A percentile compares a stretch with the other conserved stretches of the same genome.
These are phyloP conservation scores for Sphaerostilbella broomeana DNA, from an alignment of 2,329 filamentous ascomycete genomes.

Conservation along the genomic window DNA sequence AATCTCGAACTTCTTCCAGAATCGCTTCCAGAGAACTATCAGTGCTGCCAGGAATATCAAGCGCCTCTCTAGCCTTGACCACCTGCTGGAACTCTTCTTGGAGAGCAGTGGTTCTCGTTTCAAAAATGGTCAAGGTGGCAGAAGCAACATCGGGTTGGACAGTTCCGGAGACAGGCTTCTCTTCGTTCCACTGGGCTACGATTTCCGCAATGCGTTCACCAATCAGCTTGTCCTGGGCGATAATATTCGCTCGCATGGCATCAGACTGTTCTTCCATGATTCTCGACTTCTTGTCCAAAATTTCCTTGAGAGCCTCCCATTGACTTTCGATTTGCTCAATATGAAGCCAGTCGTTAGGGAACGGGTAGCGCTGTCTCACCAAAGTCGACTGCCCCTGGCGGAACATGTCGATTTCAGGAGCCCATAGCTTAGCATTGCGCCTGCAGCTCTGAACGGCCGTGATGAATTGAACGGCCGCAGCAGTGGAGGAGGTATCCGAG, in stretches of 20 bases:
- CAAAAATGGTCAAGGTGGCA: conserved; percentile 72
- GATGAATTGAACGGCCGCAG: conserved; percentile 96
- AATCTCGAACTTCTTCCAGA: conserved; percentile 94
- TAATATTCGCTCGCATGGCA: conserved; percentile 88
- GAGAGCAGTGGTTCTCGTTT: conserved; percentile 74
- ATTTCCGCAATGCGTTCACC: conserved; percentile 82
- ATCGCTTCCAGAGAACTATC: conserved; percentile 80
- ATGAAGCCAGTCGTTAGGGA: conserved; percentile 87
- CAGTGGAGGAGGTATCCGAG: conserved; percentile 88
- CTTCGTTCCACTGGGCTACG: conserved; percentile 82
- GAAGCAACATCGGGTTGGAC: conserved; percentile 87
- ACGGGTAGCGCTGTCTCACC: conserved; percentile 85
- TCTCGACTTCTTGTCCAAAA: conserved; percentile 85
- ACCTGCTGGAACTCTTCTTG: conserved; percentile 90
- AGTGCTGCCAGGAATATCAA: conserved; percentile 74
- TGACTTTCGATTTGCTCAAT: conserved; percentile 95
- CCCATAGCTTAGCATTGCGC: conserved; percentile 88
- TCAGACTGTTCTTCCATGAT: conserved; percentile 96
- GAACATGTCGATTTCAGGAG: conserved; percentile 92
- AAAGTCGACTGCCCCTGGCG: conserved; percentile 91
- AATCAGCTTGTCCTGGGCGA: conserved; percentile 87
- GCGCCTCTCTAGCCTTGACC: conserved; percentile 90
- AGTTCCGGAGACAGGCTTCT: conserved; percentile 93
- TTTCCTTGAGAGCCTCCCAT: conserved; percentile 89
- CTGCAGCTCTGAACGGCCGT: conserved; percentile 96